Percentiles rank a stretch among this genome's conserved stretches.
These are phyloP conservation scores for Paratinospora sagittata DNA, from an alignment of 164 flowering plant genomes.

Conservation along the genomic window DNA sequence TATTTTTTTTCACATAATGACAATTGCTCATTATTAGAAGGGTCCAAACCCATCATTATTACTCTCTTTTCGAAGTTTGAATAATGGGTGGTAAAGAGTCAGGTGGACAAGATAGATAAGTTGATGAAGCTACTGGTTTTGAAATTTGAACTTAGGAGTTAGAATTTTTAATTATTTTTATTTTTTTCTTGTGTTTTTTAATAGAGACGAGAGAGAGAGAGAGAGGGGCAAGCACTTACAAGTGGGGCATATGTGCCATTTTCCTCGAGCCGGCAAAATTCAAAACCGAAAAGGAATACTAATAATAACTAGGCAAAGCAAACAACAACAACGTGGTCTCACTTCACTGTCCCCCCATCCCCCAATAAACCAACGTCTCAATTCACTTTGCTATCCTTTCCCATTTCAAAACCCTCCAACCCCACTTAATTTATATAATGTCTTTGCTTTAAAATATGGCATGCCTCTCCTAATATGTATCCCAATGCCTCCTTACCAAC, in stretches of 20 bases:
- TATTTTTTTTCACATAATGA: no score
- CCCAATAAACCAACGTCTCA: background rate
- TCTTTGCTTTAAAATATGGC: no score
- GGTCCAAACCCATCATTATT: background rate
- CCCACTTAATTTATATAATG: no score
- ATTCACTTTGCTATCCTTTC: background rate
- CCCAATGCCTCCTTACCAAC: no score
- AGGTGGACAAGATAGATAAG: no score
- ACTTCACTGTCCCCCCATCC: background rate
- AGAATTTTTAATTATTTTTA: no score
- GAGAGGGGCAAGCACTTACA: background rate
- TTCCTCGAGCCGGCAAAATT: background rate
- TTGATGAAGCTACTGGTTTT: background rate
- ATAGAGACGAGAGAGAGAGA: background rate
- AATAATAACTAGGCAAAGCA: background rate
- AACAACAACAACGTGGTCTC: background rate
- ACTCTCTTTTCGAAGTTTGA: background rate
- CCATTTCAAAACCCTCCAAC: no score
- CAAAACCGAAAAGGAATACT: background rate
- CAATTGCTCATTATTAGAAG: no score
- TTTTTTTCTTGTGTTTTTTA: no score
- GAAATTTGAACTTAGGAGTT: background rate
- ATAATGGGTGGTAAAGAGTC: background rate
- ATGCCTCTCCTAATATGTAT: no score
- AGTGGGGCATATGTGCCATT: background rate